Conservation (phyloP, 495 filamentous ascomycete genomes). For the Penicillium egyptiacum region DNA sequence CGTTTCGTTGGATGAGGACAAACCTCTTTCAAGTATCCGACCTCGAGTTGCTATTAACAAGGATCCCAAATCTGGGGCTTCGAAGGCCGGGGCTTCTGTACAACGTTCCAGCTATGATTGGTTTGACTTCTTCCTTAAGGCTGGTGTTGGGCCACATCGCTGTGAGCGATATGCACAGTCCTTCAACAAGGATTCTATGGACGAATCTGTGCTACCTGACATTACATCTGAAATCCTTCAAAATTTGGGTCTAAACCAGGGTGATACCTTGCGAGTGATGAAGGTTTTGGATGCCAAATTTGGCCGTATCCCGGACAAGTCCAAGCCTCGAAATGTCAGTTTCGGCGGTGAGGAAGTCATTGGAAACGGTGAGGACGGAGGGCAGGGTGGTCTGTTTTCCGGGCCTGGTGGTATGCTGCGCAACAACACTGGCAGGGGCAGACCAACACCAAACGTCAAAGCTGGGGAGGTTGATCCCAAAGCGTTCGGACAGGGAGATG, state of each 20-base stretch:
- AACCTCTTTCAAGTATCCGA: conserved; percentile 80
- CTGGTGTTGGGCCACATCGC: conserved; percentile 85
- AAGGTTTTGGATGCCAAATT: conserved; percentile 83
- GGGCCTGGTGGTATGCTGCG: conserved; percentile 83
- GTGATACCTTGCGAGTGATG: conserved; percentile 94
- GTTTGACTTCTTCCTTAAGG: conserved; percentile 96
- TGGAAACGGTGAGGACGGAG: conserved; percentile 51
- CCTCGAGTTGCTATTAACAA: conserved; percentile 24
- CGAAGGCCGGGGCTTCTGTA: conserved; percentile 54
- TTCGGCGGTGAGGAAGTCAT: conserved; percentile 59
- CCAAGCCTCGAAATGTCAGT: conserved; percentile 60
- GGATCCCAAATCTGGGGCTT: conserved; percentile 39
- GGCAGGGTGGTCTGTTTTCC: conserved; percentile 77
- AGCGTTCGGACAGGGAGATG: conserved; percentile 68
- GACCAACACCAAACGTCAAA: conserved; percentile 80
- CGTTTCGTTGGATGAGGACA: conserved; percentile 93
- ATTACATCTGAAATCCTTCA: conserved; percentile 79
- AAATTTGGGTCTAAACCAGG: conserved; percentile 87
- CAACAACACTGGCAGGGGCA: conserved; percentile 94
- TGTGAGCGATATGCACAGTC: conserved; percentile 92
- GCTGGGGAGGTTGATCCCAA: conserved; percentile 82
- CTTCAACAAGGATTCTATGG: conserved; percentile 90
- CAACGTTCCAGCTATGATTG: conserved; percentile 80
- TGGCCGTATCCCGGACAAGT: conserved; percentile 58
- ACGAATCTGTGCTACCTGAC: conserved; percentile 84